Evolutionary conservation across 441 rosid species (phyloP).

Genomic region (Populus tomentosa): DNA sequence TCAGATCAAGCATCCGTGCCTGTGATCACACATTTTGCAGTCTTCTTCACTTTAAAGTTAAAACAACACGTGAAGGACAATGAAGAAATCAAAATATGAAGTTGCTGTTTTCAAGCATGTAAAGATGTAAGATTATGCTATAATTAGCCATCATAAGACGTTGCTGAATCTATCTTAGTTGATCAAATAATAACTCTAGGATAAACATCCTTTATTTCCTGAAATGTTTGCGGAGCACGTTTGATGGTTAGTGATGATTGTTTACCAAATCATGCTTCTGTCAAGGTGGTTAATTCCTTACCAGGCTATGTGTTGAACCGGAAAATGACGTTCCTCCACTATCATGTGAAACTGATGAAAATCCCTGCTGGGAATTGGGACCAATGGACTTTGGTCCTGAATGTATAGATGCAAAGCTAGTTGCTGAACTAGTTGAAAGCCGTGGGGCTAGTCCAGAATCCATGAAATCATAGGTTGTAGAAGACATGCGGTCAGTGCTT

Average conservation of each 20-base stretch:
- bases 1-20: background rate
- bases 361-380: slow-evolving; percentile 36
- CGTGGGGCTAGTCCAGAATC: slow-evolving; percentile 43
- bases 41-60: background rate
- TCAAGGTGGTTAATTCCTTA: slow-evolving; percentile 21
- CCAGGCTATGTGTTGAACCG: slow-evolving; percentile 51
- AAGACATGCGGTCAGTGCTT: slow-evolving; percentile 59
- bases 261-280: background rate
- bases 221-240: background rate
- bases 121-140: background rate
- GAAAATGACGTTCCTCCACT: slow-evolving; percentile 56
- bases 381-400: slow-evolving; percentile 47
- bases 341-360: slow-evolving; percentile 54
- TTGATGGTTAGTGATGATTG: background rate
- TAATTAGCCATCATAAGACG: background rate
- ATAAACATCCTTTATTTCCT: background rate
- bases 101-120: background rate
- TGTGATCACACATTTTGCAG: background rate
- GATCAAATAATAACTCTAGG: background rate
- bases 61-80: background rate
- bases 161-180: background rate
- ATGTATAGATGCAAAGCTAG: slow-evolving; percentile 55
- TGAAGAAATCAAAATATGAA: background rate
- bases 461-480: slow-evolving; percentile 38
- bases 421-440: slow-evolving; percentile 52